These are phyloP conservation scores for Trebouxia sp. DNA, from an alignment of 139 green algal genomes.

Conservation along the genomic window DNA sequence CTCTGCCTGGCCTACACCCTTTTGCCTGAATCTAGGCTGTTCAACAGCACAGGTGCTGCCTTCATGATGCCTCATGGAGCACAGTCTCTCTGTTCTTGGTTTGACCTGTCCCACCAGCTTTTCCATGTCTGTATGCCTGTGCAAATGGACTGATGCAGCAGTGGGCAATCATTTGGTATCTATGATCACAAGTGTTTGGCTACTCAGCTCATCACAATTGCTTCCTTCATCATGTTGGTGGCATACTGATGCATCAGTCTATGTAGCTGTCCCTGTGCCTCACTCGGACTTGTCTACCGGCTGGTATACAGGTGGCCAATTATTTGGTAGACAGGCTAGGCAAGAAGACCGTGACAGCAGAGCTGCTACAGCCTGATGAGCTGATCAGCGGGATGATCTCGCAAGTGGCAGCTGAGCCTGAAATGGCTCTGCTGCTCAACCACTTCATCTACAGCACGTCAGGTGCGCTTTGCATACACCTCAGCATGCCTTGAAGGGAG, in stretches of 20 bases:
- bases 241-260: neutral
- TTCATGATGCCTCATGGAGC: too few relatives aligned
- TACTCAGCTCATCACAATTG: too few relatives aligned
- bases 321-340: slow-evolving; percentile 38
- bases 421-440: slow-evolving; percentile 36
- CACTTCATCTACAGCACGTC: slow-evolving; percentile 33
- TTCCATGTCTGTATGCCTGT: too few relatives aligned
- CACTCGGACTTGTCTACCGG: neutral
- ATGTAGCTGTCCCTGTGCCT: neutral
- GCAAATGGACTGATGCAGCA: too few relatives aligned
- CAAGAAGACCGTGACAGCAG: slow-evolving; percentile 31
- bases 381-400: slow-evolving; percentile 41
- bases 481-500: neutral
- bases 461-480: slow-evolving; percentile 2
- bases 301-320: slow-evolving; percentile 41
- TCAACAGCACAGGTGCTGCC: too few relatives aligned
- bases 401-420: slow-evolving; percentile 46
- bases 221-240: neutral
- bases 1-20: too few relatives aligned
- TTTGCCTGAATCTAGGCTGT: too few relatives aligned
- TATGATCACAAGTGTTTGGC: too few relatives aligned
- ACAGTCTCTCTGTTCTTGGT: too few relatives aligned
- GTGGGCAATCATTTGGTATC: too few relatives aligned
- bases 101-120: too few relatives aligned
- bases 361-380: slow-evolving; percentile 51